phyloP scores from a whole-genome alignment of 78 protist genomes.

The Tieghemostelium lacteum region DNA sequence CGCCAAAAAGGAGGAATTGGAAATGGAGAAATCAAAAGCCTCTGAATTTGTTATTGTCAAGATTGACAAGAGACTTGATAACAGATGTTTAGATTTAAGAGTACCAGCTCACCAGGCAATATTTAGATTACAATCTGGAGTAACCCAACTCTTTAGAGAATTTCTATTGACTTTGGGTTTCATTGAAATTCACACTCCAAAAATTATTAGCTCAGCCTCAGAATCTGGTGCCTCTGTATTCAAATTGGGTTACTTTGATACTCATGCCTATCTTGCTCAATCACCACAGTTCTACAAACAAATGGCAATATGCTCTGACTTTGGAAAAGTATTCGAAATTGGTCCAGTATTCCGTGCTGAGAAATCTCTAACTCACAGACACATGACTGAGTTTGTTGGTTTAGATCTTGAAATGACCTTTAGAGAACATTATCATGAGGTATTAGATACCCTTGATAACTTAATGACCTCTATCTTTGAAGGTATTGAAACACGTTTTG shows the following conservation, averaged over 20 bases:
- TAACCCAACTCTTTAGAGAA: conserved; percentile 87
- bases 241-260: conserved; percentile 93
- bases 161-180: conserved; percentile 83
- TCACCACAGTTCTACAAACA: conserved; percentile 99
- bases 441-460: conserved; percentile 89
- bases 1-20: conserved; percentile 6
- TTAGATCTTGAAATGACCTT: conserved; percentile 99
- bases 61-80: conserved; percentile 90
- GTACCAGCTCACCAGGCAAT: conserved; percentile 95
- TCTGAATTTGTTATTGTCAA: conserved; percentile 61
- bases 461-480: conserved; percentile 91
- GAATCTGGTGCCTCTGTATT: conserved; percentile 99
- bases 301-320: conserved; percentile 98
- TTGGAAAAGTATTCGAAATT: conserved; percentile 98
- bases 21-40: conserved; percentile 35
- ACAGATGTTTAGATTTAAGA: conserved; percentile 94
- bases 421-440: conserved; percentile 95
- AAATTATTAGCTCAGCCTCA: conserved; percentile 92
- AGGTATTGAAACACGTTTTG: conserved; percentile 78
- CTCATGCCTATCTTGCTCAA: conserved; percentile 96
- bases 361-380: conserved; percentile 98
- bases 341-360: conserved; percentile 99
- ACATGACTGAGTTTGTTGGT: conserved; percentile 98
- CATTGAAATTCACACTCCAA: conserved; percentile 98
- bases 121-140: conserved; percentile 90